These are phyloP conservation scores for Geopyxis carbonaria DNA, from an alignment of 495 filamentous ascomycete genomes.

Conservation along the genomic window DNA sequence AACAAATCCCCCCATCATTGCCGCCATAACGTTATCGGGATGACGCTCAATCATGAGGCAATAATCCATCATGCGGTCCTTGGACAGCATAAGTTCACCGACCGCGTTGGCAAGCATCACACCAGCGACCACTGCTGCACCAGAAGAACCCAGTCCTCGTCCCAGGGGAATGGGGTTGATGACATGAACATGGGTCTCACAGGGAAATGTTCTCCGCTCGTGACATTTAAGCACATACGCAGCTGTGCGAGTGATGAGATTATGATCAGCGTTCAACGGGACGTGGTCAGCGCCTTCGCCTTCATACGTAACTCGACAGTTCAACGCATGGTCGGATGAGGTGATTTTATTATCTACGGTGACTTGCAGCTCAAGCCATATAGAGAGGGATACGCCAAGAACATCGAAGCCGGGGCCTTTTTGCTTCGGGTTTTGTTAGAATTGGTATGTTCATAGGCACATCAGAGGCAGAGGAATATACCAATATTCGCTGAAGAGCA, in stretches of 20 bases:
- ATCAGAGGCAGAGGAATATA: slow-evolving; percentile 9
- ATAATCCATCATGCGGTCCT: slow-evolving; percentile 77
- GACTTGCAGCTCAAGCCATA: slow-evolving; percentile 73
- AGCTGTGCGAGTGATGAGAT: slow-evolving; percentile 79
- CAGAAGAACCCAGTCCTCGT: slow-evolving; percentile 78
- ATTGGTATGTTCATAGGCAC: neutral
- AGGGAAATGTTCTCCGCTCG: slow-evolving; percentile 61
- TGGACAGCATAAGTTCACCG: slow-evolving; percentile 57
- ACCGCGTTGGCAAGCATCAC: slow-evolving; percentile 82
- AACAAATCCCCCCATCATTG: slow-evolving; percentile 90
- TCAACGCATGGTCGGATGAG: slow-evolving; percentile 45
- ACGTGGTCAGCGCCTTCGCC: slow-evolving; percentile 61
- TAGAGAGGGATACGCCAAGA: slow-evolving; percentile 79
- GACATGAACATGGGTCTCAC: slow-evolving; percentile 78
- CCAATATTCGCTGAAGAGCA: slow-evolving; percentile 93
- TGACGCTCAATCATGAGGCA: slow-evolving; percentile 95
- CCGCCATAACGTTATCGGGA: slow-evolving; percentile 91
- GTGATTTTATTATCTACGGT: slow-evolving; percentile 28
- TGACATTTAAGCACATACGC: slow-evolving; percentile 88
- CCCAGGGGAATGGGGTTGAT: slow-evolving; percentile 84
- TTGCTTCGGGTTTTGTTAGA: slow-evolving; percentile 3
- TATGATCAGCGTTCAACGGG: slow-evolving; percentile 56
- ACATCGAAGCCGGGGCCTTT: slow-evolving; percentile 81
- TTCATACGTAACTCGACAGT: slow-evolving; percentile 81
- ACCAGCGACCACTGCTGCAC: slow-evolving; percentile 85